Evolutionary conservation across 2,329 filamentous ascomycete genomes (phyloP).

Genomic region (Juglanconis sp.): DNA sequence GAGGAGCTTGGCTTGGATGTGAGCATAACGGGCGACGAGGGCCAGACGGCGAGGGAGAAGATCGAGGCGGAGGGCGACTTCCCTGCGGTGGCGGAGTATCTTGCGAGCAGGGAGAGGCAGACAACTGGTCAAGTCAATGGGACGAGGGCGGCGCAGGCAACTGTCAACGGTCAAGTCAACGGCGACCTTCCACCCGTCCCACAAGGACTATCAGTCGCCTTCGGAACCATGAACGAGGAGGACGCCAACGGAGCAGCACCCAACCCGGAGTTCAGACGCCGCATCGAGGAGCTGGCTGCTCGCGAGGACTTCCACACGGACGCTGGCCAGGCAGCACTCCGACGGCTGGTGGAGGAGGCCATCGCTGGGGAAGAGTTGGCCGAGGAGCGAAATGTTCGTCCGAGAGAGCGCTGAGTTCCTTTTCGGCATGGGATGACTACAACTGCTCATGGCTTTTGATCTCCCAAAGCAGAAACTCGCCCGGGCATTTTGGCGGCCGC

Average conservation of each 20-base stretch:
- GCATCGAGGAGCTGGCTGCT: constrained; percentile 85
- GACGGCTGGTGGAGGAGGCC: constrained; percentile 77
- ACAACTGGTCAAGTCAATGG: not conserved
- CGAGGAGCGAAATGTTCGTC: constrained; percentile 62
- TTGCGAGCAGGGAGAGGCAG: constrained; percentile 39
- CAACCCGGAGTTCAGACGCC: constrained; percentile 77
- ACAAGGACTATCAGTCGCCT: constrained; percentile 70
- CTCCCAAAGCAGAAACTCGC: constrained; percentile 61
- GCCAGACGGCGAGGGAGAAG: constrained; percentile 76
- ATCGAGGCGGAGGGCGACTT: constrained; percentile 77
- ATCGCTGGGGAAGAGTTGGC: constrained; percentile 64
- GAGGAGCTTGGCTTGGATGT: constrained; percentile 76
- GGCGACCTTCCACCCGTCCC: constrained; percentile 62
- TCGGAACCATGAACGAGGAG: constrained; percentile 70
- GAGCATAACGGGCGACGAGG: constrained; percentile 65
- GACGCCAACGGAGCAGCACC: constrained; percentile 52
- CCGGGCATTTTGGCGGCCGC: constrained; percentile 44
- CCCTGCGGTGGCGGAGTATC: constrained; percentile 70
- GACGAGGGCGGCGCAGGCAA: constrained; percentile 21
- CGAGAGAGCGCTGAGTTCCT: constrained; percentile 52
- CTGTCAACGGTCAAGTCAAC: constrained; percentile 27
- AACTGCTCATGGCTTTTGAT: constrained; percentile 43
- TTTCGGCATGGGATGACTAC: not conserved
- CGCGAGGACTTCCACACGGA: constrained; percentile 80
- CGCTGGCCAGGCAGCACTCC: constrained; percentile 74